These are phyloP conservation scores for Scedosporium apiospermum DNA, from an alignment of 2,329 filamentous ascomycete genomes.

Conservation along the genomic window DNA sequence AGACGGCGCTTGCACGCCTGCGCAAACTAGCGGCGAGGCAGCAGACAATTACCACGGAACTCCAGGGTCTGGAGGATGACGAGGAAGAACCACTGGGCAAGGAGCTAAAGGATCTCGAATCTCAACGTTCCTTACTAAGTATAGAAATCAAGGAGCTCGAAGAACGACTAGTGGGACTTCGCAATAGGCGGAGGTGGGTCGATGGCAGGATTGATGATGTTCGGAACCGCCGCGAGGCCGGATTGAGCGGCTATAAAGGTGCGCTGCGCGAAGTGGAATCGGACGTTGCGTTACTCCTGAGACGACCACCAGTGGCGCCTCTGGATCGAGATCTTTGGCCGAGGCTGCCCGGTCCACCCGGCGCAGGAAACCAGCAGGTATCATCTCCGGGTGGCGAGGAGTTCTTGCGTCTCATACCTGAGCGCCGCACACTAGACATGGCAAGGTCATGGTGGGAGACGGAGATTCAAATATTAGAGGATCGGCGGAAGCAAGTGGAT, in stretches of 20 bases:
- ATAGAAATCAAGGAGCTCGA: conserved; percentile 58
- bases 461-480: conserved; percentile 47
- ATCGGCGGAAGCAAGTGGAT: conserved; percentile 45
- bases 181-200: conserved; percentile 49
- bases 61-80: conserved; percentile 43
- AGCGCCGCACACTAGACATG: conserved; percentile 60
- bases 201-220: conserved; percentile 51
- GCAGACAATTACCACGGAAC: conserved; percentile 38
- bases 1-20: conserved; percentile 48
- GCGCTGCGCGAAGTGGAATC: conserved; percentile 57
- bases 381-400: conserved; percentile 32
- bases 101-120: conserved; percentile 50
- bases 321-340: conserved; percentile 36
- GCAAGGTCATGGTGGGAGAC: conserved; percentile 61
- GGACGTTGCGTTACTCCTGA: conserved; percentile 50
- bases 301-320: conserved; percentile 43
- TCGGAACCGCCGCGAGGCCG: conserved; percentile 57
- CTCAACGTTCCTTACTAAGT: conserved; percentile 44
- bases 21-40: conserved; percentile 41
- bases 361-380: conserved; percentile 6
- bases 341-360: conserved; percentile 8
- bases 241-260: conserved; percentile 61
- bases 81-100: conserved; percentile 48
- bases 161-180: conserved; percentile 51
- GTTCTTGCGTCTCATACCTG: conserved; percentile 52